Evolutionary conservation across 192 early-diverging fungal species (phyloP).

Genomic region (Backusella liffmaniae): DNA sequence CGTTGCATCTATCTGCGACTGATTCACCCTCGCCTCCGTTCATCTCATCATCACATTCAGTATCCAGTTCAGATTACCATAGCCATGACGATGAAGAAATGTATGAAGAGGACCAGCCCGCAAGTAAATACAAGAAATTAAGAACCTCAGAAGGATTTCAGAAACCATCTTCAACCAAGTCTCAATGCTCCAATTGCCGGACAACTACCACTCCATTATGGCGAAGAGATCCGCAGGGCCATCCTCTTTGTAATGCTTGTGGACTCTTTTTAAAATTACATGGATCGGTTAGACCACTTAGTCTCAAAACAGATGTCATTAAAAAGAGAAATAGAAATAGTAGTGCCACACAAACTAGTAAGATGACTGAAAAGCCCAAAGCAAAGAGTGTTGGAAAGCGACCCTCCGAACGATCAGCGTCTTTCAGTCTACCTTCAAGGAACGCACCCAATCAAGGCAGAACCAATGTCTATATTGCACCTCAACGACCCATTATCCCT

Average conservation of each 20-base stretch:
- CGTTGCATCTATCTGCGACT: background rate
- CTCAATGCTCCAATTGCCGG: conserved; percentile 29
- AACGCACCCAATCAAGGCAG: background rate
- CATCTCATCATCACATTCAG: background rate
- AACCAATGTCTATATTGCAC: background rate
- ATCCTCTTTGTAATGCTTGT: conserved; percentile 96
- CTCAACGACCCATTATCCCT: background rate
- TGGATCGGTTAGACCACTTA: conserved; percentile 81
- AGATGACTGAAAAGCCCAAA: background rate
- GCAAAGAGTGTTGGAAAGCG: background rate
- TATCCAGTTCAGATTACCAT: conserved; percentile 14
- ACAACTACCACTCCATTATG: conserved; percentile 89
- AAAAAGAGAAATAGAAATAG: conserved; percentile 80
- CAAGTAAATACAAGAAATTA: background rate
- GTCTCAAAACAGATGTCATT: conserved; percentile 89
- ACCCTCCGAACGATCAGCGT: background rate
- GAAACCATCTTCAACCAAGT: background rate
- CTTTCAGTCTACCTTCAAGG: background rate
- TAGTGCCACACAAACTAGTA: background rate
- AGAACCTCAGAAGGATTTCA: background rate
- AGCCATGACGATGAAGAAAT: conserved; percentile 6
- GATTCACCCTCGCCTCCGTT: conserved; percentile 8
- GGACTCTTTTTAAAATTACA: conserved; percentile 97
- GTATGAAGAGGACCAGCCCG: background rate
- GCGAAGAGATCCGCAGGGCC: conserved; percentile 86